phyloP scores from a whole-genome alignment of 495 filamentous ascomycete genomes.

The Schizothecium vesticola region DNA sequence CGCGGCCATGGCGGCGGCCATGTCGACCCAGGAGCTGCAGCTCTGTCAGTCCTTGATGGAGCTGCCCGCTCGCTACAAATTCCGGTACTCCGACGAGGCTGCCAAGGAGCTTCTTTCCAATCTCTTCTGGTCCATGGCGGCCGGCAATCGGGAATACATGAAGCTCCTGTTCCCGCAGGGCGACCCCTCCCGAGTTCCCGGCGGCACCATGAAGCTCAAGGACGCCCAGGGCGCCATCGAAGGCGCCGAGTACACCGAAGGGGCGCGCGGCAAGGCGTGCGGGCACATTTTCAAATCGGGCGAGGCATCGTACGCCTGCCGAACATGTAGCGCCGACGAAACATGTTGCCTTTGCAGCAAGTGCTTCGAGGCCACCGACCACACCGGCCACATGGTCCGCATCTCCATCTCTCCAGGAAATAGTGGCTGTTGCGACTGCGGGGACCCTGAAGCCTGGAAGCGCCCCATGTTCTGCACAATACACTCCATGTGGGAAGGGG shows the following conservation, averaged over 20 bases:
- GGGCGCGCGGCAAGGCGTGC: slow-evolving; percentile 89
- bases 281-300: slow-evolving; percentile 93
- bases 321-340: slow-evolving; percentile 83
- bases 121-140: slow-evolving; percentile 81
- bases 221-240: slow-evolving; percentile 87
- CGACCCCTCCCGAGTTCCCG: slow-evolving; percentile 39
- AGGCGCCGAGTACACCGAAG: slow-evolving; percentile 90
- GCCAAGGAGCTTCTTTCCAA: slow-evolving; percentile 62
- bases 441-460: slow-evolving; percentile 90
- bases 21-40: slow-evolving; percentile 71
- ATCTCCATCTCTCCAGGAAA: slow-evolving; percentile 82
- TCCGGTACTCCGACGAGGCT: slow-evolving; percentile 67
- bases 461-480: slow-evolving; percentile 87
- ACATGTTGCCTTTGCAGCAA: slow-evolving; percentile 82
- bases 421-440: slow-evolving; percentile 94
- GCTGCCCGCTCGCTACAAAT: slow-evolving; percentile 60
- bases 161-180: slow-evolving; percentile 74
- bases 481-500: slow-evolving; percentile 60
- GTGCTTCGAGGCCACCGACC: slow-evolving; percentile 93
- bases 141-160: slow-evolving; percentile 64
- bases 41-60: slow-evolving; percentile 71
- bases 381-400: slow-evolving; percentile 86
- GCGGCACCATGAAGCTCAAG: slow-evolving; percentile 64
- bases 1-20: slow-evolving; percentile 35
- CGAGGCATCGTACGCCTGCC: slow-evolving; percentile 89